Base-by-base conservation (phyloP, 2,329 filamentous ascomycete genomes). In the Colletotrichum echinochloae region DNA sequence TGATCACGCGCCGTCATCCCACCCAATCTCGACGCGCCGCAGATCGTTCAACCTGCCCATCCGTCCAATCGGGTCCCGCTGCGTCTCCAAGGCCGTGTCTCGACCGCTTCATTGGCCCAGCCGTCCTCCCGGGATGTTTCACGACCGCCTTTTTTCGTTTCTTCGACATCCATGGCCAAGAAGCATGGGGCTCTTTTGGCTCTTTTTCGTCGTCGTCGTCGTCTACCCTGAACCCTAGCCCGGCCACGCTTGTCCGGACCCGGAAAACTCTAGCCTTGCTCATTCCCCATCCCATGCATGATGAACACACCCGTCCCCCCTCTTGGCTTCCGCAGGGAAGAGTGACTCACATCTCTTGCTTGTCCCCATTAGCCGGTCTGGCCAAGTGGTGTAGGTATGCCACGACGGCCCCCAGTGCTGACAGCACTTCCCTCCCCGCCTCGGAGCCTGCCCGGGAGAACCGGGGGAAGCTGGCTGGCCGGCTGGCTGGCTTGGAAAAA, bases 21-120 rank as follows among this genome's bases (percentile, higher is more conserved):
- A 37, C 52, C 71, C 71, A 72, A 72, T 72, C 71, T 68, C n/a
- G 60, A 68, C 71, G 71, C 71, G 71, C 71, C 69, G 55, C 46
- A 39, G 55, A 62, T 61, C 60, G 30, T 12, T 16, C 20, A 30
- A 18, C 33, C 59, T 28, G 59, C 52, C 37, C 26, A 12, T 35
- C 44, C 59, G 35, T 28, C 71, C 71, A 73, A 72, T 72, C 71
- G 71, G 71, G 56, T 56, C 16, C 41, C 46, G 39, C 3, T 20
- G 12, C 3, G 5, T 11, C 41, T 23, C 20, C 23, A 49, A 16
- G n/a, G 44, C 66, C 66, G 66, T 55, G 61, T 65, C 66, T 23
- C 52, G 62, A 59, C 51, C 51, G 60, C 61, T 70, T 49, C 55
- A 70, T 72, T 70, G 70, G 70, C 61, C 56, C 60, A 70, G 67